Conservation (phyloP, 805 yeast species). For the Lipomyces oligophaga region DNA sequence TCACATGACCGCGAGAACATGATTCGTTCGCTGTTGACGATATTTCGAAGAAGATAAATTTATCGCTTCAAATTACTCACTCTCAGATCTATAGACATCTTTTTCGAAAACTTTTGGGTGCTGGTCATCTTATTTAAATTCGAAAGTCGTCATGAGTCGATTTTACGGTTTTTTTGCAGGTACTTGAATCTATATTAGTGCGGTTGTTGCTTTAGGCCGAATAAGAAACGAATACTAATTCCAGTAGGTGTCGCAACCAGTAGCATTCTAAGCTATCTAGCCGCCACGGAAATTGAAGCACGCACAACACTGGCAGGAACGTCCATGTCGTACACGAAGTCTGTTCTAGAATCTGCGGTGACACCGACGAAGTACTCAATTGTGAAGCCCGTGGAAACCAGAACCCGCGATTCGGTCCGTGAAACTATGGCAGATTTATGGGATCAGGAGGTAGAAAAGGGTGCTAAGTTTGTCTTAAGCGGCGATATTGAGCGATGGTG, state of each 20-base stretch:
- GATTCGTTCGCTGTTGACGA: too few relatives aligned
- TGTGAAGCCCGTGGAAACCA: slow-evolving; percentile 6
- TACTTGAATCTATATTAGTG: slow-evolving; percentile 20
- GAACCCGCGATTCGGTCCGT: slow-evolving; percentile 44
- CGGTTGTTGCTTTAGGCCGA: too few relatives aligned
- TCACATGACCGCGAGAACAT: too few relatives aligned
- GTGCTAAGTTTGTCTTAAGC: slow-evolving; percentile 53
- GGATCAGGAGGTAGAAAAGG: slow-evolving; percentile 66
- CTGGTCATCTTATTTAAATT: too few relatives aligned
- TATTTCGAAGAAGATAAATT: too few relatives aligned
- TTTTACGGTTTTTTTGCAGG: slow-evolving; percentile 58
- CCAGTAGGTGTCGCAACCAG: slow-evolving; percentile 59
- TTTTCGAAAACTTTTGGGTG: too few relatives aligned
- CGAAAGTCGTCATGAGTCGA: too few relatives aligned
- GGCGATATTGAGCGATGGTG: not conserved
- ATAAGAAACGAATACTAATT: too few relatives aligned
- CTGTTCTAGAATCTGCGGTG: slow-evolving; percentile 43
- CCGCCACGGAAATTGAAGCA: slow-evolving; percentile 52
- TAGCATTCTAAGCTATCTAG: slow-evolving; percentile 58
- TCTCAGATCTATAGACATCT: too few relatives aligned
- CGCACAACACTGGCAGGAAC: slow-evolving; percentile 47
- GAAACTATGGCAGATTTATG: slow-evolving; percentile 75
- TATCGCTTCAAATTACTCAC: too few relatives aligned
- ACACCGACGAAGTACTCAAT: slow-evolving; percentile 6
- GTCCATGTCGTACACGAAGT: slow-evolving; percentile 48